Evolutionary conservation across 2,329 filamentous ascomycete species (phyloP).

Genomic region (Ceratocystis ficicola): DNA sequence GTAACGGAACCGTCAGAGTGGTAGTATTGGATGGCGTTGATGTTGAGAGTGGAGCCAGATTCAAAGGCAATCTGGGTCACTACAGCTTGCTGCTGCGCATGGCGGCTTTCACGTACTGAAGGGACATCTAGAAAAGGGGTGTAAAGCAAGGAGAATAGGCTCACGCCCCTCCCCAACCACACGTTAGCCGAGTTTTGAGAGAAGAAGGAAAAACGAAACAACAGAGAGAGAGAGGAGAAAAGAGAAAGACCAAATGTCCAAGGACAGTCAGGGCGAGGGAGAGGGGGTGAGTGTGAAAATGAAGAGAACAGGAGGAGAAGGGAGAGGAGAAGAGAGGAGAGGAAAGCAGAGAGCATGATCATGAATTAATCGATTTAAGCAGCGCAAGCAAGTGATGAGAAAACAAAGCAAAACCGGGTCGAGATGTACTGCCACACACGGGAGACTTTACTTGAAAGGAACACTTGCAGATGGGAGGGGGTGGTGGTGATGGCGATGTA

Average conservation of each 20-base stretch:
- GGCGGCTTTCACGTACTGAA: conserved; percentile 1
- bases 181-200: conserved; percentile 1
- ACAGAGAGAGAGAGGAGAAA: neutral
- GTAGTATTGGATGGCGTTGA: conserved; percentile 17
- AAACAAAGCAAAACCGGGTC: conserved; percentile 7
- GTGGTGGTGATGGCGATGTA: neutral
- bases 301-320: no score
- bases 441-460: conserved; percentile 30
- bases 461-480: conserved; percentile 19
- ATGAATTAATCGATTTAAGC: conserved; percentile 12
- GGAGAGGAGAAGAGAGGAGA: no score
- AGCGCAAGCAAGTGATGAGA: conserved; percentile 4
- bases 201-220: neutral
- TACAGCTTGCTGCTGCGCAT: neutral
- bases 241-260: conserved; percentile 8
- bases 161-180: conserved; percentile 13
- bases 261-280: neutral
- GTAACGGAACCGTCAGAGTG: conserved; percentile 10
- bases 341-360: conserved; percentile 3
- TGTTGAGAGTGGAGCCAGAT: conserved; percentile 1
- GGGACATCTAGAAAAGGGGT: neutral
- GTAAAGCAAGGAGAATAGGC: conserved; percentile 8
- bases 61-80: conserved; percentile 11
- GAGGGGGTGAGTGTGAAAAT: neutral
- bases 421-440: conserved; percentile 26